Conservation (phyloP, 2,329 filamentous ascomycete genomes). For the Ophiocordyceps camponoti-saundersi region DNA sequence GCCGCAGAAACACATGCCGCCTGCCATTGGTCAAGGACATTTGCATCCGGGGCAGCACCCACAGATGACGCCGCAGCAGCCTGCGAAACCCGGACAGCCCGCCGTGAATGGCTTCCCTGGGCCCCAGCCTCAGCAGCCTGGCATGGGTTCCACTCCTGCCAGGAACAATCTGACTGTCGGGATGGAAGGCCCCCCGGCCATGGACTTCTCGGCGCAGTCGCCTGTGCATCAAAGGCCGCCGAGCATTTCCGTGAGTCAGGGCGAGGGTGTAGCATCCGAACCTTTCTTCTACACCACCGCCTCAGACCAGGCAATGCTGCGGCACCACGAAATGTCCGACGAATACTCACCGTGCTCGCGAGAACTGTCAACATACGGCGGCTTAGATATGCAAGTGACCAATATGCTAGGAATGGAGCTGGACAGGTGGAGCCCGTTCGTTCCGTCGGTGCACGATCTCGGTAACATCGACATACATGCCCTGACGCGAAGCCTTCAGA, state of each 20-base stretch:
- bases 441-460: constrained; percentile 60
- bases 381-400: constrained; percentile 51
- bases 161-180: constrained; percentile 35
- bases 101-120: constrained; percentile 20
- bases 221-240: constrained; percentile 24
- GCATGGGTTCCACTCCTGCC: constrained; percentile 18
- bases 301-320: constrained; percentile 16
- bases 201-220: constrained; percentile 27
- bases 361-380: constrained; percentile 46
- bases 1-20: constrained; percentile 20
- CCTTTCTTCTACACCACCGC: constrained; percentile 4
- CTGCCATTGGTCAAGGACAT: constrained; percentile 15
- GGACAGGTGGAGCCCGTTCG: constrained; percentile 50
- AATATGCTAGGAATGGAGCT: constrained; percentile 50
- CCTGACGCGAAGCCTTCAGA: constrained; percentile 76
- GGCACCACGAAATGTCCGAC: constrained; percentile 27
- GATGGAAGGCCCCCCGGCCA: constrained; percentile 20
- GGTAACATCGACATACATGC: constrained; percentile 83
- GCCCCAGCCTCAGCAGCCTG: constrained; percentile 10
- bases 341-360: constrained; percentile 39
- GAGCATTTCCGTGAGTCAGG: constrained; percentile 22
- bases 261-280: constrained; percentile 11
- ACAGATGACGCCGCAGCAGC: constrained; percentile 16
- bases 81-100: constrained; percentile 22
- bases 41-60: constrained; percentile 14